A percentile compares a stretch with the other conserved stretches of the same genome.
Evolutionary conservation across 768 basidiomycete genomes (phyloP).

Genomic region (Boletus fagicola): DNA sequence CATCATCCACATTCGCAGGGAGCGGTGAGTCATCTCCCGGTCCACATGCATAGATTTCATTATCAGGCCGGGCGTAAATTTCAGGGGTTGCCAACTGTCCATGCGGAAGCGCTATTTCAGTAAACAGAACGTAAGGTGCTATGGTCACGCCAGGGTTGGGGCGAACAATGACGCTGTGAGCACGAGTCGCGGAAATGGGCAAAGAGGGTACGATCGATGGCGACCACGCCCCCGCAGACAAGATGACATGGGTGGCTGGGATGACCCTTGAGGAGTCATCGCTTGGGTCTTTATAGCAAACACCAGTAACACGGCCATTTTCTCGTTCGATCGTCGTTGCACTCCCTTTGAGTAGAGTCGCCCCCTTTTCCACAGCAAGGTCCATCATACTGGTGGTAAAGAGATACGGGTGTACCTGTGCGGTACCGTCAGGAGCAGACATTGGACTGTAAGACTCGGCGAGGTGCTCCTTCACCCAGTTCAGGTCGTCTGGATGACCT

Average conservation of each 20-base stretch:
- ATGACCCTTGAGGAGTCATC: conserved; percentile 35
- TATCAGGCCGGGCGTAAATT: conserved; percentile 68
- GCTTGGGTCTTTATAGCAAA: conserved; percentile 36
- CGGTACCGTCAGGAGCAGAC: conserved; percentile 51
- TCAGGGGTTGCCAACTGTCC: conserved; percentile 49
- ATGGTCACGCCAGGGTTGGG: conserved; percentile 45
- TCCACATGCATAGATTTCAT: conserved; percentile 77
- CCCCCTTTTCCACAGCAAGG: conserved; percentile 56
- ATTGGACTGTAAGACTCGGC: conserved; percentile 63
- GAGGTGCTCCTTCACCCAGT: conserved; percentile 55
- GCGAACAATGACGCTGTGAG: conserved; percentile 69
- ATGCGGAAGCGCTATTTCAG: conserved; percentile 55
- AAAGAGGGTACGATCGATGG: conserved; percentile 53
- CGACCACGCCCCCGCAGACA: conserved; percentile 90
- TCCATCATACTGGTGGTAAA: conserved; percentile 74
- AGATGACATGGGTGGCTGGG: conserved; percentile 64
- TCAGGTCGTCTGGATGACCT: conserved; percentile 49
- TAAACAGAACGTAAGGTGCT: conserved; percentile 80
- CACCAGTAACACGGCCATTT: conserved; percentile 44
- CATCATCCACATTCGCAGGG: conserved; percentile 70
- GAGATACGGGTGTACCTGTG: conserved; percentile 73
- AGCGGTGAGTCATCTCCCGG: conserved; percentile 71
- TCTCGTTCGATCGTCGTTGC: conserved; percentile 47
- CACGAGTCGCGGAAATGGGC: conserved; percentile 62
- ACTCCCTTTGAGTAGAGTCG: conserved; percentile 44